These are phyloP conservation scores for Claviceps purpurea DNA, from an alignment of 2,329 filamentous ascomycete species.

Conservation along the genomic window DNA sequence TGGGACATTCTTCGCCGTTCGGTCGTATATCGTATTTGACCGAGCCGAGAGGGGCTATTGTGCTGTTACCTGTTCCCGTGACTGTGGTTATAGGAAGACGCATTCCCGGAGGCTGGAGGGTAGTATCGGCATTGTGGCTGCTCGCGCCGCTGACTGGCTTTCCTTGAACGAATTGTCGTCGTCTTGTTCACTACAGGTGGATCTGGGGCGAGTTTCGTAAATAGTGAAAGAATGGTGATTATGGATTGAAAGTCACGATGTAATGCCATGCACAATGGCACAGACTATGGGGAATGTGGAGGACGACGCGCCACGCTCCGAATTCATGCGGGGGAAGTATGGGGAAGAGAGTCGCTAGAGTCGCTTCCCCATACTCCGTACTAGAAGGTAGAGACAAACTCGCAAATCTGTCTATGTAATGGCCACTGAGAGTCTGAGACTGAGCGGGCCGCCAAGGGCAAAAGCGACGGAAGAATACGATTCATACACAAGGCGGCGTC, in stretches of 20 bases:
- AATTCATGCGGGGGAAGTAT: too few species aligned
- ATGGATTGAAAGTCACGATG: too few species aligned
- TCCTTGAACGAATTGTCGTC: not conserved
- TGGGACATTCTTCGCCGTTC: constrained; percentile 17
- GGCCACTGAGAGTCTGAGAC: too few species aligned
- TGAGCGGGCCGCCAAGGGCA: not conserved
- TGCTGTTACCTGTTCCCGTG: not conserved
- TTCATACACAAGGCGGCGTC: not conserved
- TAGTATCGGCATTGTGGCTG: constrained; percentile 3
- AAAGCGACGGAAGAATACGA: not conserved
- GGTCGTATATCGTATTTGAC: constrained; percentile 14
- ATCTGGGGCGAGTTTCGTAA: too few species aligned
- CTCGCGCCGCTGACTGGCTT: not conserved
- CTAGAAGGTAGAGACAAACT: too few species aligned
- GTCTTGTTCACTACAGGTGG: not conserved
- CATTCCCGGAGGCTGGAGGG: constrained; percentile 1
- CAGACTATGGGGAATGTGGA: too few species aligned
- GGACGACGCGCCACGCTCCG: too few species aligned
- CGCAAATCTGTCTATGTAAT: too few species aligned
- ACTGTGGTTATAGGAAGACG: not conserved
- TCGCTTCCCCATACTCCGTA: too few species aligned
- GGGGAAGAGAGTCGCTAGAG: too few species aligned
- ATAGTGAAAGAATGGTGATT: too few species aligned
- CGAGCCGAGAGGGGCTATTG: constrained; percentile 7
- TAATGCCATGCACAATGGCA: too few species aligned